phyloP scores from a whole-genome alignment of 2,329 filamentous ascomycete genomes.

The Zymoseptoria tritici region DNA sequence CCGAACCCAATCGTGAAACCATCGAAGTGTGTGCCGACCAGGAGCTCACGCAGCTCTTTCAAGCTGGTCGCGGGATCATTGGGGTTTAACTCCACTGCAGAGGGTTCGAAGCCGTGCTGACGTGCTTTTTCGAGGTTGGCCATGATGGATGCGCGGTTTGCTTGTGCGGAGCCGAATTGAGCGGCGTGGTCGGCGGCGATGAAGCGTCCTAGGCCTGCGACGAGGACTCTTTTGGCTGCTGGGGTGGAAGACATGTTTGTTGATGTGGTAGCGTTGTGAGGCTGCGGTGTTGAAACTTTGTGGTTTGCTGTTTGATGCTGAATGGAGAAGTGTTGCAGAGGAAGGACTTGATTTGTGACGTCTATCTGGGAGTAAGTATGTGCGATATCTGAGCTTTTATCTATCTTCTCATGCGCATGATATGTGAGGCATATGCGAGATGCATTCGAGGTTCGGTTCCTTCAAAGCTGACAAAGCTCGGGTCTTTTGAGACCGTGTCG shows the following conservation, averaged over 20 bases:
- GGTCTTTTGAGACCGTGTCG: too few relatives aligned
- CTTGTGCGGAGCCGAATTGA: not conserved
- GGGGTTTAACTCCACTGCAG: constrained; percentile 7
- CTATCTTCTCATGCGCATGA: too few relatives aligned
- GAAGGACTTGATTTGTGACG: too few relatives aligned
- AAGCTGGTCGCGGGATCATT: not conserved
- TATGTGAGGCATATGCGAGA: too few relatives aligned
- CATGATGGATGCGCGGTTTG: not conserved
- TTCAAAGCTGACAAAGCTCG: too few relatives aligned
- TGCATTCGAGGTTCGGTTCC: too few relatives aligned
- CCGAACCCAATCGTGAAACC: constrained; percentile 12
- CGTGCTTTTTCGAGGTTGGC: constrained; percentile 1
- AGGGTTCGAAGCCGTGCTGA: constrained; percentile 11
- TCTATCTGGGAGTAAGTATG: too few relatives aligned
- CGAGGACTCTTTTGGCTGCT: constrained; percentile 1
- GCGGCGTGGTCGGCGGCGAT: constrained; percentile 1
- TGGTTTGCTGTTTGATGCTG: not conserved
- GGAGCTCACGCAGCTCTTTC: not conserved
- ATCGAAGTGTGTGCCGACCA: constrained; percentile 6
- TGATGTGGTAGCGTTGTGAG: not conserved
- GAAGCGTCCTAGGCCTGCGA: constrained; percentile 5
- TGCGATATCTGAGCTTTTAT: too few relatives aligned
- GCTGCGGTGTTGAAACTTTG: not conserved
- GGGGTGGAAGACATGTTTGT: not conserved
- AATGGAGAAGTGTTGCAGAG: not conserved